Evolutionary conservation across 2,329 filamentous ascomycete species (phyloP).

Genomic region (Amesomyces nigricolor): DNA sequence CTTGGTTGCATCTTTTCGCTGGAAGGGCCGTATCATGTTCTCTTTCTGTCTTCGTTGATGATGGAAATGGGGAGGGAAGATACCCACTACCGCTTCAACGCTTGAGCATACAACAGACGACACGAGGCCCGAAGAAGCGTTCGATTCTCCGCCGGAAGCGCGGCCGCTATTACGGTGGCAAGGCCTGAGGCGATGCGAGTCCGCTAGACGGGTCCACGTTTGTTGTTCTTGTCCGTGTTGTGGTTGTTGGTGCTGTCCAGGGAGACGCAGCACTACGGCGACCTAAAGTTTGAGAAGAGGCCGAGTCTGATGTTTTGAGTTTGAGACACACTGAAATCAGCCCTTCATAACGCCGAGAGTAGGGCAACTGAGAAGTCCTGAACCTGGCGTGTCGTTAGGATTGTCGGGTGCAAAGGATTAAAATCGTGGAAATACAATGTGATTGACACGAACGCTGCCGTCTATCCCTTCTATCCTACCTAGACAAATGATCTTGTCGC

Average conservation of each 20-base stretch:
- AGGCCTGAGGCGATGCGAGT: constrained; percentile 24
- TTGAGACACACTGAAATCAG: constrained; percentile 18
- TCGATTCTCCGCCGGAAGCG: constrained; percentile 25
- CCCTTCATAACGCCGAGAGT: constrained; percentile 35
- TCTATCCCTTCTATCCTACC: not conserved
- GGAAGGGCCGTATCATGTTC: constrained; percentile 9
- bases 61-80: not conserved
- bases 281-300: constrained; percentile 22
- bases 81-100: not conserved
- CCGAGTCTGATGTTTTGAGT: constrained; percentile 12
- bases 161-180: not conserved
- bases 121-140: constrained; percentile 19
- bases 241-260: constrained; percentile 2
- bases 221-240: not conserved
- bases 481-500: too few species aligned
- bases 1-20: constrained; percentile 17
- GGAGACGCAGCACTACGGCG: constrained; percentile 14
- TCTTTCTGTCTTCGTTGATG: too few species aligned
- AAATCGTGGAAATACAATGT: too few species aligned
- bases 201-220: constrained; percentile 17
- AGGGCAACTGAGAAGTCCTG: constrained; percentile 25
- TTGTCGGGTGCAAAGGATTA: not conserved
- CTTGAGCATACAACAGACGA: not conserved
- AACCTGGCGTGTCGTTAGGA: not conserved
- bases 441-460: not conserved